phyloP scores from a whole-genome alignment of 441 rosid species.

The Croton setiger region DNA sequence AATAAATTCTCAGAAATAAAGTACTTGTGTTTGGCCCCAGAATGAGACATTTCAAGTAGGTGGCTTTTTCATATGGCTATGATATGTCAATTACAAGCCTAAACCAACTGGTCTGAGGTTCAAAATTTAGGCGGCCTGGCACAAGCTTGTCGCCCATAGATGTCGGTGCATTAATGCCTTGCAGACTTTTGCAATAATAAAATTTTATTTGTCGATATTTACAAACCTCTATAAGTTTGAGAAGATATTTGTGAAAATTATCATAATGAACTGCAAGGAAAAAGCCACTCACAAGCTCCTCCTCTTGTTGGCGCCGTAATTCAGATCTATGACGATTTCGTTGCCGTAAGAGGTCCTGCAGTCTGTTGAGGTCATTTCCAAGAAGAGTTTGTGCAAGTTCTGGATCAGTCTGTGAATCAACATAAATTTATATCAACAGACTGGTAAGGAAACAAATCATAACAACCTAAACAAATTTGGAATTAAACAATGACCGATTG shows the following conservation, averaged over 20 bases:
- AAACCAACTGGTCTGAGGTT: not conserved
- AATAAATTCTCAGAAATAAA: not conserved
- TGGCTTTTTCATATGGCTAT: too few relatives aligned
- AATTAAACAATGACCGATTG: not conserved
- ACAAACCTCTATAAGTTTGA: too few relatives aligned
- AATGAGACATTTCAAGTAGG: not conserved
- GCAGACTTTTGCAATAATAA: not conserved
- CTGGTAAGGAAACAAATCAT: not conserved
- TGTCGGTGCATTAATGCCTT: not conserved
- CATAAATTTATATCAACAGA: slow-evolving; percentile 11
- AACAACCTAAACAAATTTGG: not conserved
- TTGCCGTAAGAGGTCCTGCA: slow-evolving; percentile 66
- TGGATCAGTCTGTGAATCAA: slow-evolving; percentile 59
- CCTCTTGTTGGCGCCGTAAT: slow-evolving; percentile 60
- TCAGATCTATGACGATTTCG: slow-evolving; percentile 68
- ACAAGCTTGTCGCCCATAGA: not conserved
- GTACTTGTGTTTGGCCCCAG: not conserved
- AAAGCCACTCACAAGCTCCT: slow-evolving; percentile 66
- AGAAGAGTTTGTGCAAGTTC: slow-evolving; percentile 85
- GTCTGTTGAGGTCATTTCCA: slow-evolving; percentile 77
- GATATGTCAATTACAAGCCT: not conserved
- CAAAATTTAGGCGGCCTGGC: not conserved
- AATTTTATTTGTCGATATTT: not conserved
- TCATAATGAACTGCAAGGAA: slow-evolving; percentile 2
- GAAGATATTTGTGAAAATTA: too few relatives aligned